Evolutionary conservation across 2,329 filamentous ascomycete genomes (phyloP), one percentile per base, ranked within the genome.

Genomic region (Amylocarpus encephaloides): DNA sequence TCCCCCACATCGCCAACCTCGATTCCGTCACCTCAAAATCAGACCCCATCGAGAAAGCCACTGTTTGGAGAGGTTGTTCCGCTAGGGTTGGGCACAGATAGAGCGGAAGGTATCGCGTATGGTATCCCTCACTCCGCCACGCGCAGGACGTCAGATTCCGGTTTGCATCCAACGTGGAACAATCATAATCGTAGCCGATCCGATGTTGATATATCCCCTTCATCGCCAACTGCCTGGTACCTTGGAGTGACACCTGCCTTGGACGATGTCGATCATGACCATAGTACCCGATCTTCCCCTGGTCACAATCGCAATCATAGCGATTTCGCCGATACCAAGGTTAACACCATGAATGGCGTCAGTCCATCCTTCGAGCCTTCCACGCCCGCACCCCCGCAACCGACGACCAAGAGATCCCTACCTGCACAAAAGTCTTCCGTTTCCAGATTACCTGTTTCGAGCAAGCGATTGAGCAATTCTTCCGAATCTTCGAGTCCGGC

Each of bases 61-160:
- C 70, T 91, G 16, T 92, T 92, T 69, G 87, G 87, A 34, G 88
- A 91, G 67, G 77, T 91, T 58, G 70, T 82, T 26, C 76, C 80
- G n/a, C 73, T 80, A 34, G 74, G 80, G 58, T 73, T 73, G 59
- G 73, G 78, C 57, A 63, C 73, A 22, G 67, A 72, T 16, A 70
- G 75, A 4, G 22, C 7, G 22, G 22, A 7, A 4, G 22, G 22
- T 43, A 70, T 73, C 46, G 82, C 80, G 5, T 82, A 80, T 68
- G 83, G 83, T 46, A 85, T 86, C 56, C 56, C 63, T 42, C 53
- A 68, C 32, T 62, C 71, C 44, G 70, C 76, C 45, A 72, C 74
- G 52, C 73, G 84, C 55, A 77, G 84, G 66, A 83, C 83, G 18
- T 88, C 86, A 39, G 87, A 91, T 62, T 83, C 86, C n/a, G 82